phyloP scores from a whole-genome alignment of 192 early-diverging fungal species.

The Coemansia sp. region DNA sequence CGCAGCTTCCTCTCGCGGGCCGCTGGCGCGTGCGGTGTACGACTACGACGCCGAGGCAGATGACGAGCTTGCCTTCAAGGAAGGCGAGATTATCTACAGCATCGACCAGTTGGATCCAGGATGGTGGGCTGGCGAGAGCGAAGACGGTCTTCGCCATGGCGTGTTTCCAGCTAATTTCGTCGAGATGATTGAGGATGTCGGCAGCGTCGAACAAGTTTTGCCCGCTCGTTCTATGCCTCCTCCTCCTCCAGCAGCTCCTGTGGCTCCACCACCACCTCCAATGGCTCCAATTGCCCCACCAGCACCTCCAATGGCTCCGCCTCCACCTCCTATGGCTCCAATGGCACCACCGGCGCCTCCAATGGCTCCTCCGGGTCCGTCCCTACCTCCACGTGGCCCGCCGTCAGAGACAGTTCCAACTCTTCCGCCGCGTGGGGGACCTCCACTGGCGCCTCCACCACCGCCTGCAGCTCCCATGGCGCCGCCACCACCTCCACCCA shows the following conservation, averaged over 20 bases:
- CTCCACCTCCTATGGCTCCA: constrained; percentile 25
- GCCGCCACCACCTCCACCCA: constrained; percentile 17
- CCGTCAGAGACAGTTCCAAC: constrained; percentile 10
- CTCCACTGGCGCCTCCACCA: constrained; percentile 6
- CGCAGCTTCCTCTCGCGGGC: constrained; percentile 9
- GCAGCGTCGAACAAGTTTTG: not conserved
- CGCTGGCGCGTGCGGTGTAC: constrained; percentile 62
- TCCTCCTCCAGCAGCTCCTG: constrained; percentile 7
- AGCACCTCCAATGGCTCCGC: constrained; percentile 5
- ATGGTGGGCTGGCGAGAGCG: constrained; percentile 87
- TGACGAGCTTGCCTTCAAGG: constrained; percentile 81
- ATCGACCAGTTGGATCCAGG: constrained; percentile 84
- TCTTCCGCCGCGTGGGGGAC: constrained; percentile 4
- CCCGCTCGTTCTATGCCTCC: not conserved
- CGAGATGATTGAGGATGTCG: constrained; percentile 51
- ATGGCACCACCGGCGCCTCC: not conserved
- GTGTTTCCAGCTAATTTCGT: constrained; percentile 81
- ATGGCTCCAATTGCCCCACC: constrained; percentile 17
- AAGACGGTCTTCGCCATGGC: constrained; percentile 69
- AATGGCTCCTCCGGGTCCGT: constrained; percentile 11
- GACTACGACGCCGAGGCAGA: constrained; percentile 72
- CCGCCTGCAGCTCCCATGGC: not conserved
- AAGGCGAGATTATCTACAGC: constrained; percentile 76
- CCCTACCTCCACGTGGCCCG: not conserved
- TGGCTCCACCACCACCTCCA: constrained; percentile 13